A percentile compares a stretch with the other conserved stretches of the same genome.
These are phyloP conservation scores for Gaeumannomyces sp. DNA, from an alignment of 2,329 filamentous ascomycete species.

Conservation along the genomic window DNA sequence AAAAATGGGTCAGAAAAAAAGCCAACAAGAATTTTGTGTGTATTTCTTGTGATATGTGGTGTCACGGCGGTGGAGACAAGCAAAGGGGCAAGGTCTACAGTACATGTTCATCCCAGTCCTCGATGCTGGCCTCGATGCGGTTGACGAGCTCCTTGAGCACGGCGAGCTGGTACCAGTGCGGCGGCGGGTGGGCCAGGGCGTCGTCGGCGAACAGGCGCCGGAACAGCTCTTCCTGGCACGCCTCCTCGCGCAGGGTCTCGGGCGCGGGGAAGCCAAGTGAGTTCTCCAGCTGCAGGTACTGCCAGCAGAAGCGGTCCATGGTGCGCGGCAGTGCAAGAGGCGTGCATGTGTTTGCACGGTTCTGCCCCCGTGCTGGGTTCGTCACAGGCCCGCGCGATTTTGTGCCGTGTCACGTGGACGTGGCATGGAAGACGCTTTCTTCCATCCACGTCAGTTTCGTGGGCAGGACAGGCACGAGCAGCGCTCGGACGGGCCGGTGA, in stretches of 20 bases:
- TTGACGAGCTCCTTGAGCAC: conserved; percentile 68
- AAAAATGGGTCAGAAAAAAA: conserved; percentile 6
- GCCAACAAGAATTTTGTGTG: too few relatives aligned
- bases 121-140: conserved; percentile 66
- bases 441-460: too few relatives aligned
- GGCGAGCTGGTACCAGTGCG: conserved; percentile 61
- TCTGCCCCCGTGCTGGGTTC: neutral
- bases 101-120: conserved; percentile 85
- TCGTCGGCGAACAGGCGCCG: conserved; percentile 58
- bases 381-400: neutral
- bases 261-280: conserved; percentile 58
- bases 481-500: too few relatives aligned
- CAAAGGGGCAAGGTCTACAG: conserved; percentile 15
- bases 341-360: neutral
- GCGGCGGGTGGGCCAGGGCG: conserved; percentile 51
- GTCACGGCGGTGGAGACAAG: neutral
- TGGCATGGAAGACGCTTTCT: neutral
- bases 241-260: conserved; percentile 49
- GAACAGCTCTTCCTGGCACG: conserved; percentile 63
- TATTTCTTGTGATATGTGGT: neutral
- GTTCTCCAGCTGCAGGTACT: conserved; percentile 72
- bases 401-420: neutral
- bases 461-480: too few relatives aligned
- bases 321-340: neutral
- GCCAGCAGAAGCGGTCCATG: conserved; percentile 48